phyloP scores from a whole-genome alignment of 2,329 filamentous ascomycete species.

The Xylariomycetidae sp. region DNA sequence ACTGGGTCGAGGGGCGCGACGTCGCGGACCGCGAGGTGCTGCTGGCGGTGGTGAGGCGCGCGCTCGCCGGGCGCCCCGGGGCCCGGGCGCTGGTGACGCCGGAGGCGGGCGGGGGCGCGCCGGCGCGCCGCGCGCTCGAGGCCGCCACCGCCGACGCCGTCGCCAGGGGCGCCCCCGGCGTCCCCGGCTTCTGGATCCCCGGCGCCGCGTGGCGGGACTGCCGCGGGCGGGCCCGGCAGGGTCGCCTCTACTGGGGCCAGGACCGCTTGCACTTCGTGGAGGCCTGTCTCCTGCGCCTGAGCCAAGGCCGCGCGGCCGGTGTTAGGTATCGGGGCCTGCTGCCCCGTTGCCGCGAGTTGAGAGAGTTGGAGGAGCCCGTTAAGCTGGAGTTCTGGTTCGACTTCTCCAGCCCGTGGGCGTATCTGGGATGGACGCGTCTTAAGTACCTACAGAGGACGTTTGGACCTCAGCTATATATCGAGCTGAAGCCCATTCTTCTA shows the following conservation, averaged over 20 bases:
- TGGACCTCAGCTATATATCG: slow-evolving; percentile 5
- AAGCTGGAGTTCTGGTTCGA: slow-evolving; percentile 11
- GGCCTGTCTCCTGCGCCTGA: slow-evolving; percentile 3
- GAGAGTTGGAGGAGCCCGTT: background rate
- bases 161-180: slow-evolving; percentile 4
- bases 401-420: slow-evolving; percentile 8
- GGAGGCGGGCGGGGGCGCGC: background rate
- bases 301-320: background rate
- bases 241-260: slow-evolving; percentile 7
- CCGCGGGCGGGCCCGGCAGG: background rate
- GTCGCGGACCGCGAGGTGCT: slow-evolving; percentile 2
- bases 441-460: slow-evolving; percentile 2
- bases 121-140: background rate
- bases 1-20: slow-evolving; percentile 6
- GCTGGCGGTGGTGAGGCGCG: background rate
- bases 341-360: slow-evolving; percentile 4
- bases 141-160: slow-evolving; percentile 3
- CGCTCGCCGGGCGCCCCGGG: background rate
- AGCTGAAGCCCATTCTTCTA: slow-evolving; percentile 5
- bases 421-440: slow-evolving; percentile 6
- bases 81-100: background rate
- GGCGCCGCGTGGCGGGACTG: background rate
- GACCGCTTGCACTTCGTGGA: slow-evolving; percentile 6
- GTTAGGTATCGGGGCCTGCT: slow-evolving; percentile 2
- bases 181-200: slow-evolving; percentile 6